A percentile compares a stretch with the other conserved stretches of the same genome.
These are phyloP conservation scores for Penicillium rolfsii DNA, from an alignment of 2,329 filamentous ascomycete species.

Conservation along the genomic window DNA sequence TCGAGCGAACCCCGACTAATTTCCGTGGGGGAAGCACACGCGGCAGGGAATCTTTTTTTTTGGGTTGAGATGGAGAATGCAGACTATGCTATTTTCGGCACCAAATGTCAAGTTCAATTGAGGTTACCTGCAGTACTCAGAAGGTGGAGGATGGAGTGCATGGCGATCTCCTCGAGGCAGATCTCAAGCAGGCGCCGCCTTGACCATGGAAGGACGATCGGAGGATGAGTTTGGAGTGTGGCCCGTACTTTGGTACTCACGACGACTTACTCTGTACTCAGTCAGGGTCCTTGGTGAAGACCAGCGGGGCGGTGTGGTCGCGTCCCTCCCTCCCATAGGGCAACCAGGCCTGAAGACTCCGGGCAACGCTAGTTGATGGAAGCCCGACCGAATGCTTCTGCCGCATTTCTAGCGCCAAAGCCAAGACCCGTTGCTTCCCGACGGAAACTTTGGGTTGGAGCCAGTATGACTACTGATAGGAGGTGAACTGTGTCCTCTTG, in stretches of 20 bases:
- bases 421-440: constrained; percentile 32
- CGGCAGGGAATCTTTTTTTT: constrained; percentile 5
- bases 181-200: background rate
- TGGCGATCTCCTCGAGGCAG: background rate
- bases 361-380: constrained; percentile 28
- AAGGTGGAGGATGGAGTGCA: background rate
- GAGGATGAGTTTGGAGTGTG: background rate
- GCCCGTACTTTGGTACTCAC: background rate
- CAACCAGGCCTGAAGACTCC: constrained; percentile 7
- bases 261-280: background rate
- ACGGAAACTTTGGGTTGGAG: constrained; percentile 19
- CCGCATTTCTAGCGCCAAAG: constrained; percentile 38
- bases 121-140: background rate
- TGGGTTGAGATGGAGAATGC: background rate
- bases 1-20: constrained; percentile 10
- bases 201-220: background rate
- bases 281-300: background rate
- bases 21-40: constrained; percentile 12
- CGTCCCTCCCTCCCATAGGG: constrained; percentile 11
- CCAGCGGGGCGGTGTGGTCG: constrained; percentile 17
- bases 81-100: background rate
- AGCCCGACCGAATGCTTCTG: constrained; percentile 33
- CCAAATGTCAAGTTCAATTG: background rate
- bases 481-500: background rate
- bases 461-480: no score